Conservation (phyloP, 805 yeast genomes). For the Isabelozyma rhagii region DNA sequence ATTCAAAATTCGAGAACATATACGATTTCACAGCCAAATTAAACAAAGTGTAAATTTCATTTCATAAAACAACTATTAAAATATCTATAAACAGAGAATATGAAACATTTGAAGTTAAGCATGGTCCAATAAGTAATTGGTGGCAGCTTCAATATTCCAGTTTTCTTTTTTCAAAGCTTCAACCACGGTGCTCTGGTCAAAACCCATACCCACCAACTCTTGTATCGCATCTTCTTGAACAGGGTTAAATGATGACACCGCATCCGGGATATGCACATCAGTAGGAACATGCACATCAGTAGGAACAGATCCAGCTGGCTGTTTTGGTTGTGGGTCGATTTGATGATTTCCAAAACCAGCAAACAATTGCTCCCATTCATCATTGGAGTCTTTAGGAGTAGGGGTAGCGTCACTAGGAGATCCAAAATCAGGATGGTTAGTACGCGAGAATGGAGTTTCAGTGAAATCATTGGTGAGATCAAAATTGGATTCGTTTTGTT, state of each 20-base stretch:
- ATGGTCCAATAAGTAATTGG: constrained; percentile 75
- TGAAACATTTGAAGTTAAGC: constrained; percentile 35
- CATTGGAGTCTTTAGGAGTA: constrained; percentile 36
- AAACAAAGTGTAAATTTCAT: not conserved
- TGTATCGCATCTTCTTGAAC: constrained; percentile 60
- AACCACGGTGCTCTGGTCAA: constrained; percentile 59
- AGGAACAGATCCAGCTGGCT: constrained; percentile 3
- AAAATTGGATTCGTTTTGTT: constrained; percentile 14
- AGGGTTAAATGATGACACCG: constrained; percentile 7
- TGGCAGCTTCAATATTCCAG: constrained; percentile 84
- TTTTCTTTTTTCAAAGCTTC: constrained; percentile 65
- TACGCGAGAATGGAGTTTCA: constrained; percentile 12
- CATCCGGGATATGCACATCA: not conserved
- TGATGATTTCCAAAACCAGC: constrained; percentile 73
- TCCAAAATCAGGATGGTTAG: constrained; percentile 41
- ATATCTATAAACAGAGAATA: not conserved
- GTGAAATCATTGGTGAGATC: constrained; percentile 30
- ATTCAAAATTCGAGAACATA: not conserved
- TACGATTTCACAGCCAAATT: not conserved
- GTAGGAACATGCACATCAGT: not conserved
- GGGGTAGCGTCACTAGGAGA: constrained; percentile 13
- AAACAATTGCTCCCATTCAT: constrained; percentile 93
- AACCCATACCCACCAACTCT: constrained; percentile 90
- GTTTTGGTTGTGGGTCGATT: constrained; percentile 18
- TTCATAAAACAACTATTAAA: not conserved